Base-by-base conservation (phyloP, 495 filamentous ascomycete species). In the Bacidia rubella region DNA sequence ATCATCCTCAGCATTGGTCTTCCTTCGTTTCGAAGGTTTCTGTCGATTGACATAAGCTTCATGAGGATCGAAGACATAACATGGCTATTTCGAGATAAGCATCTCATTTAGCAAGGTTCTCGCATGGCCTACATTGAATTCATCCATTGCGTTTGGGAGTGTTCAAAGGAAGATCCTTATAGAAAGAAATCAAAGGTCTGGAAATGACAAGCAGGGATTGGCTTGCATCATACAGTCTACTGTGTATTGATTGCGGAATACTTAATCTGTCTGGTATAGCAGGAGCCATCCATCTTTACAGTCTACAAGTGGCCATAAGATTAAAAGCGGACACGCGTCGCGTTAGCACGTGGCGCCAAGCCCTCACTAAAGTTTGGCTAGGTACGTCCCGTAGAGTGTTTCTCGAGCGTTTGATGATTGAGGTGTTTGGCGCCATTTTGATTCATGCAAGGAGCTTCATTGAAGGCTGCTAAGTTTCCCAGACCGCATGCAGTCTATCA, bases 41-140 rank as follows among this genome's bases (percentile, higher is more conserved):
- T 70, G 69, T 43, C 60, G 51, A 19, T 53, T 48, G 12, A 17
- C 39, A 25, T 22, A 15, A 9, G 41, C 53, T 53, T 71, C 67
- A 45, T 67, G 64, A 12, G 79, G 77, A 39, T 74, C 72, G 63
- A 86, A 89, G 56, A 90, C 69, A 63, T 86, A 89, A 49, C 83
- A 79, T 29, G 73, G 76, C 84, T 90, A 54, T 47, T 45, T 17
- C 48, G 15, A 40, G 45, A 22, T 56, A 27, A 56, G 54, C n/a
- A 47, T 25, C 29, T 35, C 15, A 5, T 15, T 35, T 5, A 7
- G 29, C 29, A 35, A 35, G 5, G 29, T 15, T 35, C 15, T 5
- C 7, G 29, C 15, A 5, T 5, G 15, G 15, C 7, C 29, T 35
- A 35, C 29, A 15, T 35, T 15, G 29, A 35, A 35, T 35, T 35